Evolutionary conservation across 495 filamentous ascomycete genomes (phyloP).

Genomic region (Tuber borchii): DNA sequence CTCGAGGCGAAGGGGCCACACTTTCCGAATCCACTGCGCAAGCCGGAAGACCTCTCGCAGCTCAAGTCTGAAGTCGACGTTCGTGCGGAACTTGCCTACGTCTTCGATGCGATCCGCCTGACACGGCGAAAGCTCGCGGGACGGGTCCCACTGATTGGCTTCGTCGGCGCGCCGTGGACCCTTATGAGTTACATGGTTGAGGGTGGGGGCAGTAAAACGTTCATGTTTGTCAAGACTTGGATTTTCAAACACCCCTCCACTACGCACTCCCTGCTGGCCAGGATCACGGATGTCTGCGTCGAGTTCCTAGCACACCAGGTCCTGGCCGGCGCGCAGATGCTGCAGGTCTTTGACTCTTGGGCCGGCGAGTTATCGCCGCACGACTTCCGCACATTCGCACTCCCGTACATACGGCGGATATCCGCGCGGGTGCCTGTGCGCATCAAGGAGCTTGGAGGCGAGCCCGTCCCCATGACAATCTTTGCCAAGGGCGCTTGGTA

Average conservation of each 20-base stretch:
- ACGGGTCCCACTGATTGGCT: slow-evolving; percentile 88
- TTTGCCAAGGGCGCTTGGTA: slow-evolving; percentile 99
- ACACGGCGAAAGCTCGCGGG: slow-evolving; percentile 79
- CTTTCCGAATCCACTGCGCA: slow-evolving; percentile 76
- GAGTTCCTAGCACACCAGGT: slow-evolving; percentile 92
- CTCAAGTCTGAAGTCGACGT: slow-evolving; percentile 76
- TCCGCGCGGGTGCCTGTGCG: slow-evolving; percentile 65
- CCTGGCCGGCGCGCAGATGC: slow-evolving; percentile 77
- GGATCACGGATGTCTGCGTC: slow-evolving; percentile 85
- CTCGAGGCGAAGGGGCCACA: slow-evolving; percentile 89
- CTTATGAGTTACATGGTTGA: slow-evolving; percentile 98
- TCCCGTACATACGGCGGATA: slow-evolving; percentile 81
- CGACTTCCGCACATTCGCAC: slow-evolving; percentile 72
- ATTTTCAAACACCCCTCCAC: slow-evolving; percentile 81
- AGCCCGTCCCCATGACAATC: slow-evolving; percentile 91
- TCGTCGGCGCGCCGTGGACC: slow-evolving; percentile 96
- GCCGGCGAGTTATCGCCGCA: slow-evolving; percentile 83
- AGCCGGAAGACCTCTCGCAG: slow-evolving; percentile 74
- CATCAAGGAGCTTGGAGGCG: slow-evolving; percentile 63
- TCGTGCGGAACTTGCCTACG: slow-evolving; percentile 74
- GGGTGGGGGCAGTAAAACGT: slow-evolving; percentile 89
- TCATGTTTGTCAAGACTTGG: slow-evolving; percentile 88
- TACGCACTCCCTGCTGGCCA: slow-evolving; percentile 71
- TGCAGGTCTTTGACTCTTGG: slow-evolving; percentile 99
- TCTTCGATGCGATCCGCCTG: slow-evolving; percentile 88